Base-by-base conservation (phyloP, 139 green algal genomes). In the Monoraphidium neglectum region DNA sequence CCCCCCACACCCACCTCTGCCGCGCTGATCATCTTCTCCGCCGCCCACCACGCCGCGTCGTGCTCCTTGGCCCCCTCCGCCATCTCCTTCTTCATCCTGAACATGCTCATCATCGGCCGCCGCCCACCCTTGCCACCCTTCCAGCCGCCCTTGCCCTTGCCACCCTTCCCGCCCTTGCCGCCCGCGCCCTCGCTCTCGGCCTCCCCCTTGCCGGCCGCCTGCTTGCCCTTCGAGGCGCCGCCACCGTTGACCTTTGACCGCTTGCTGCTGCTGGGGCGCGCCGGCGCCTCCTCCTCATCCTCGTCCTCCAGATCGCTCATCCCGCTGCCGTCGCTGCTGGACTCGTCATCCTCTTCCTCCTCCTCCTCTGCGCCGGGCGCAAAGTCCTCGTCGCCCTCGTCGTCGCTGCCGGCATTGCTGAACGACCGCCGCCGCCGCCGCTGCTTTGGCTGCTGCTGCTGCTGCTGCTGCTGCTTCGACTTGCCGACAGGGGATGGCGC, bases 331-430 rank as follows among this genome's bases (percentile, higher is more conserved):
- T n/a, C n/a, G n/a, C n/a, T n/a, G n/a, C n/a, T n/a, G n/a, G n/a
- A 69, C 67, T 71, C 68, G 46, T 80, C 77, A 43, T 76, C 71
- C 32, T 75, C 78, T 33, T 82, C 78, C n/a, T 74, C 73, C 1
- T 80, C 76, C 64, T 82, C 74, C 23, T 46, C 59, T 32, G 15
- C 57, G 3, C 15, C 57, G 28, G 18, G 33, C 4, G 36, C 57
- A 30, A 16, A 56, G 4, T 46, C 59, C 16, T 47, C 59, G 15
- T 37, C 36, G 57, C 16, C 57, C 57, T 30, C 18, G 26, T 24
- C 65, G 21, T 56, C 43, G 65, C 65, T 33, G 24, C 56, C 38
- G 65, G n/a, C 43, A n/a, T n/a, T n/a, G n/a, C n/a, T n/a, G n/a
- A n/a, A n/a, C n/a, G n/a, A 38, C 65, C 43, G 15, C 24, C 26